Evolutionary conservation across 2,329 filamentous ascomycete species (phyloP), one percentile per base, ranked within the genome.

Genomic region (Aschersonia sp.): DNA sequence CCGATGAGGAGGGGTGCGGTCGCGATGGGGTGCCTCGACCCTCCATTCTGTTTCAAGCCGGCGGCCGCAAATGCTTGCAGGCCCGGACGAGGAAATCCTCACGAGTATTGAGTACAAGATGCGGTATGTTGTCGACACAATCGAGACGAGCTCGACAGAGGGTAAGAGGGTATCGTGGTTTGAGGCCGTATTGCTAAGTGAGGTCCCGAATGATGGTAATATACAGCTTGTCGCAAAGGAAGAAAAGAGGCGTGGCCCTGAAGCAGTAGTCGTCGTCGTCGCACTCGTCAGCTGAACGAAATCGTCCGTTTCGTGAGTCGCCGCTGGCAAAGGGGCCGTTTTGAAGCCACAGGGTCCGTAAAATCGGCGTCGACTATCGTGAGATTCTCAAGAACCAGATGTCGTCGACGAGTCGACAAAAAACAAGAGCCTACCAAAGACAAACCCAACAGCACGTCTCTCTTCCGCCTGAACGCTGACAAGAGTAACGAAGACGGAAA

Each of bases 1-100:
- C 51, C 35, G 54, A 52, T 47, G 58, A 53, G 22, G 47, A 45
- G 37, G 56, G 55, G 48, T 55, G 56, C 42, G 60, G 55, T 54
- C 56, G 55, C 54, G 58, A 57, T 49, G 64, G 60, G 50, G 57
- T 60, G 56, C 58, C 57, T 58, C 60, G 63, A 55, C 63, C 63
- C 55, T 63, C 64, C 66, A 69, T 69, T 49, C 49, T 62, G 52
- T 44, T 53, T 12, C 8, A 44, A 44, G 32, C 22, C 22, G 22
- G 22, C 22, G 22, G 22, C 22, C 22, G 22, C 22, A 22, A 22
- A 22, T 22, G 22, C 22, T 22, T 22, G 22, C 22, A 22, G 4
- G 22, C 22, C 22, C 22, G 22, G 22, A 22, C 22, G 22, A 22
- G 22, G 22, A 4, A 22, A 22, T 22, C 22, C 22, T 22, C 22